Conservation (phyloP, 2,329 filamentous ascomycete species). For the Fusarium concolor region DNA sequence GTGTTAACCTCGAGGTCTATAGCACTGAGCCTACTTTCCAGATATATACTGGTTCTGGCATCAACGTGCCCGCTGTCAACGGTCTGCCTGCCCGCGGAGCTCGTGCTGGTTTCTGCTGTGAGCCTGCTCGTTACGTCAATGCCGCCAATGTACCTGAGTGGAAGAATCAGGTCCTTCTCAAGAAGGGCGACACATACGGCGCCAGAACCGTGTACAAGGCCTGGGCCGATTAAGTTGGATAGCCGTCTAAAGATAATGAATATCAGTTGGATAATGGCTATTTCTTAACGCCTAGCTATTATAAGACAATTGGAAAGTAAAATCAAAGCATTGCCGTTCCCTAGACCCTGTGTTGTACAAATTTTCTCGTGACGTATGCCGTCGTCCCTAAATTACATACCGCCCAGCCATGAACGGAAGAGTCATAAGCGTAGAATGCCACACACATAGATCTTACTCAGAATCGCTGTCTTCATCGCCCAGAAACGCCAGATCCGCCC, state of each 20-base stretch:
- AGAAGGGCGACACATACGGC: constrained; percentile 87
- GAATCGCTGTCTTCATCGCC: constrained; percentile 76
- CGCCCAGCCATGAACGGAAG: neutral
- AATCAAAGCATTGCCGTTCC: constrained; percentile 1
- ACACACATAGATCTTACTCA: constrained; percentile 54
- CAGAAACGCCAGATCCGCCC: constrained; percentile 72
- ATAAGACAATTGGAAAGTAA: constrained; percentile 14
- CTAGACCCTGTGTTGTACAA: constrained; percentile 28
- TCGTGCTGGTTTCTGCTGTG: constrained; percentile 87
- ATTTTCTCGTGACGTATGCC: constrained; percentile 30
- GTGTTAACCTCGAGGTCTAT: constrained; percentile 84
- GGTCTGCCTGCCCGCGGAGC: constrained; percentile 71
- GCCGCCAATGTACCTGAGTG: constrained; percentile 85
- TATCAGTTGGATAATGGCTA: constrained; percentile 19
- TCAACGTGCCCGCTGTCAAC: constrained; percentile 78
- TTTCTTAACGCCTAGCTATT: constrained; percentile 27
- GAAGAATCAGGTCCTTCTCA: constrained; percentile 81
- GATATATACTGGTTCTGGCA: constrained; percentile 92
- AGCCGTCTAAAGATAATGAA: constrained; percentile 1
- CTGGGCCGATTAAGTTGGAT: constrained; percentile 72
- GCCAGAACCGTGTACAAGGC: constrained; percentile 84
- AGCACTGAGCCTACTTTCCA: constrained; percentile 97
- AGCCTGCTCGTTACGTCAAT: constrained; percentile 92
- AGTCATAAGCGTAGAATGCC: constrained; percentile 5
- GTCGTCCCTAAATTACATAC: constrained; percentile 10